Evolutionary conservation across 1,139 yeast genomes (phyloP), one percentile per base, ranked within the genome.

Genomic region (Debaryomyces sp.): DNA sequence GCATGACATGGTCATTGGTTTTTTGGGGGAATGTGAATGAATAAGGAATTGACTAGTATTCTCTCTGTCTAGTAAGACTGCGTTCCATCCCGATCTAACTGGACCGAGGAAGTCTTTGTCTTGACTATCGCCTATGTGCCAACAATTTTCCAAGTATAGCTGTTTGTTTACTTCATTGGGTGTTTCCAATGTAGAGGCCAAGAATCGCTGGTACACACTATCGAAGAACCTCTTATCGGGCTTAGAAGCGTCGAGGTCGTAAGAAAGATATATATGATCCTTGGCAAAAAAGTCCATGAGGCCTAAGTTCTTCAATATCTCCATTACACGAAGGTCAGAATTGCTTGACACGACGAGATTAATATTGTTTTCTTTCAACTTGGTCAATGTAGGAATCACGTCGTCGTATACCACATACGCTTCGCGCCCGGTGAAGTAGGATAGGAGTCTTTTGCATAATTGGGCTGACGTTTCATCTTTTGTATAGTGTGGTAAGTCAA

Each of bases 51-150:
- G 60, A 36, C 70, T 66, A 2, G 46, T 41, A 17, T 59, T 53
- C 1, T 57, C 50, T 55, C 87, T 67, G 58, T 83, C 86, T 9
- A 84, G 52, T 29, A 81, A 66, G 0, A 85, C 67, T 3, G 86
- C 83, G 52, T 80, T 82, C 83, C 89, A 80, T 0, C 90, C 91
- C 1, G 86, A 75, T 26, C 66, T 63, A 9, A 70, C 64, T 0
- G 84, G 71, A 1, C 84, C 87, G 12, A 71, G 56, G 50, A 80
- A 71, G 58, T 86, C 92, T 45, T 80, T 77, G 13, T 64, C 65
- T 37, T 73, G 62, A 51, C 78, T 81, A 60, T 86, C 91, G 0
- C 92, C 92, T 37, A 85, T 68, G 59, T 86, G 92, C 88, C 88
- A 85, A 49, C 75, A 62, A 42, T 62, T 57, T 34, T 67, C 54